Percentiles rank a stretch among this genome's conserved stretches.
phyloP scores from a whole-genome alignment of 495 filamentous ascomycete genomes.

The Jackrogersella minutella region DNA sequence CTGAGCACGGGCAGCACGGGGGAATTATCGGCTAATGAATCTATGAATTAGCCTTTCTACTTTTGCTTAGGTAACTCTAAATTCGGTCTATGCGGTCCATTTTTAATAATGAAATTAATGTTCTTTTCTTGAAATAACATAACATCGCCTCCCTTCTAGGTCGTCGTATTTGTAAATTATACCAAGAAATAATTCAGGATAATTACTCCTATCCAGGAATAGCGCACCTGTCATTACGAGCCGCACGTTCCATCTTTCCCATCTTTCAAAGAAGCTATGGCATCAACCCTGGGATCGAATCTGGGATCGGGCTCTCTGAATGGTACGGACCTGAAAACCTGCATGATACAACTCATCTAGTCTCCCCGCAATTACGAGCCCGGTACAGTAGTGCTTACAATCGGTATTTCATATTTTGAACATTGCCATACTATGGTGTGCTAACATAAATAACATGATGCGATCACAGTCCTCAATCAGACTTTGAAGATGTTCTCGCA shows the following conservation, averaged over 20 bases:
- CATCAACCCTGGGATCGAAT: conserved; percentile 2
- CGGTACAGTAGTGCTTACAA: conserved; percentile 20
- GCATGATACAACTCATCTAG: conserved; percentile 34
- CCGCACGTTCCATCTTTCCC: conserved; percentile 21
- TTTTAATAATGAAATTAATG: no score
- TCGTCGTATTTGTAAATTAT: not conserved
- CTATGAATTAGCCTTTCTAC: no score
- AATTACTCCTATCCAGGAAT: conserved; percentile 10
- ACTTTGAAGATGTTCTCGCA: conserved; percentile 65
- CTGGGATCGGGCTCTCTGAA: conserved; percentile 10
- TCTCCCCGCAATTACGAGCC: conserved; percentile 37
- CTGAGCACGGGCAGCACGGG: no score
- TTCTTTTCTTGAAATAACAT: not conserved
- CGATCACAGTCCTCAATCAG: conserved; percentile 60
- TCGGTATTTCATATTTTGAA: not conserved
- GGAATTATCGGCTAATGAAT: no score
- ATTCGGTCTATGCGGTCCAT: not conserved
- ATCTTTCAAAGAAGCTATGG: conserved; percentile 29
- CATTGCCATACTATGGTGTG: not conserved
- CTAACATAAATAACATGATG: conserved; percentile 5
- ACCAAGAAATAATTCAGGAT: no score
- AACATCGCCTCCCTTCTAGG: not conserved
- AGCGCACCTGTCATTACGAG: conserved; percentile 31
- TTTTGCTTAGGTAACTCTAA: no score
- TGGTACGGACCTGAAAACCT: conserved; percentile 22